These are phyloP conservation scores for Lactifluus echinatus DNA, from an alignment of 768 basidiomycete species.

Conservation along the genomic window DNA sequence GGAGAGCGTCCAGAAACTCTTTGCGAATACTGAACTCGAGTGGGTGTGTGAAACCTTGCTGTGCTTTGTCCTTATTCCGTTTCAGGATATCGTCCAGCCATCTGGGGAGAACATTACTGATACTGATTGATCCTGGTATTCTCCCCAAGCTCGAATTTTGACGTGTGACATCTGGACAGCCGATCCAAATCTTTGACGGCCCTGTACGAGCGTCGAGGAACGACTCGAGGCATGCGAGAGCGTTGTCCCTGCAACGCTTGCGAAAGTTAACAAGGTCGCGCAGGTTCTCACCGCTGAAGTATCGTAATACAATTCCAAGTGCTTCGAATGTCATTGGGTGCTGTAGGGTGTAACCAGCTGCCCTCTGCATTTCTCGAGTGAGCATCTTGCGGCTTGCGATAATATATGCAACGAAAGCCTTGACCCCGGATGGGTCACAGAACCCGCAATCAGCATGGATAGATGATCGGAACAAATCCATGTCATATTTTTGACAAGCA, in stretches of 20 bases:
- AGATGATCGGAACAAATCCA: constrained; percentile 5
- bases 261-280: neutral
- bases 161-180: neutral
- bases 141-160: neutral
- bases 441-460: neutral
- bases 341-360: neutral
- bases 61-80: neutral
- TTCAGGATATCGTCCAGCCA: neutral
- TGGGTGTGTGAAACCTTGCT: neutral
- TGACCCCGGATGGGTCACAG: neutral
- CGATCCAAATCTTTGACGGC: neutral
- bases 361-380: neutral
- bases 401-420: constrained; percentile 12
- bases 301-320: neutral
- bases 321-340: neutral
- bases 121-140: neutral
- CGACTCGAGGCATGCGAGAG: neutral
- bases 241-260: neutral
- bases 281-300: neutral
- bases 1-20: neutral
- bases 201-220: neutral
- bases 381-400: constrained; percentile 9
- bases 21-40: neutral
- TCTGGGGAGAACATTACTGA: neutral
- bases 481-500: constrained; percentile 22